phyloP scores from a whole-genome alignment of 129 eudicot species.

The Helianthus tuberosus region DNA sequence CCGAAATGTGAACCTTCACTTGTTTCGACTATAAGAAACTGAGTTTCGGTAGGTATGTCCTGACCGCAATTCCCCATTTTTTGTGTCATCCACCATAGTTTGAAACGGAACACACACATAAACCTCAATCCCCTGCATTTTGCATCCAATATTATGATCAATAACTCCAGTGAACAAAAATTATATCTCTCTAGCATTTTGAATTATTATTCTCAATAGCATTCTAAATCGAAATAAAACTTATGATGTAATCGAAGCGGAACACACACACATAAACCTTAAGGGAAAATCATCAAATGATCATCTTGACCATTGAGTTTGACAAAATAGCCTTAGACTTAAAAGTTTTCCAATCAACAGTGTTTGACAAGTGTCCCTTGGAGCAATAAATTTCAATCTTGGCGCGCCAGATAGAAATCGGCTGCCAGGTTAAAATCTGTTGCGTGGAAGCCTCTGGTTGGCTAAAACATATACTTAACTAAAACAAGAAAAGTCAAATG shows the following conservation, averaged over 20 bases:
- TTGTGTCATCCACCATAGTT: conserved; percentile 98
- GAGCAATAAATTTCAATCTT: no score
- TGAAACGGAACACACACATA: conserved; percentile 85
- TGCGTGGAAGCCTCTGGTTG: no score
- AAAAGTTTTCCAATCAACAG: no score
- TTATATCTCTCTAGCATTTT: background rate
- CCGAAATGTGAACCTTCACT: conserved; percentile 49
- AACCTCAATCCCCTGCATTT: conserved; percentile 76
- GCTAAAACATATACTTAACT: no score
- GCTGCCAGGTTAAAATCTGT: no score
- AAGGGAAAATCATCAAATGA: background rate
- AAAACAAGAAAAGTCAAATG: no score
- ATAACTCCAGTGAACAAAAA: conserved; percentile 1
- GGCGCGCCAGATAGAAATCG: no score
- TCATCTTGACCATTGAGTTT: no score
- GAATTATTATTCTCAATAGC: background rate
- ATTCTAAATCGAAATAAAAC: background rate
- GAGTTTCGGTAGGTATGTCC: conserved; percentile 87
- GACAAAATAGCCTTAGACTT: no score
- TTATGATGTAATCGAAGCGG: background rate
- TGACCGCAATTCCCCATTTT: conserved; percentile 82
- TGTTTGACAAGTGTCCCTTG: no score
- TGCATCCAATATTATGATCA: conserved; percentile 3
- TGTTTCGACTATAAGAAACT: conserved; percentile 72
- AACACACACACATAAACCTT: conserved; percentile 1